Evolutionary conservation across 345 rosid species (phyloP), one percentile per base, ranked within the genome.

Genomic region (Cochlearia excelsa): DNA sequence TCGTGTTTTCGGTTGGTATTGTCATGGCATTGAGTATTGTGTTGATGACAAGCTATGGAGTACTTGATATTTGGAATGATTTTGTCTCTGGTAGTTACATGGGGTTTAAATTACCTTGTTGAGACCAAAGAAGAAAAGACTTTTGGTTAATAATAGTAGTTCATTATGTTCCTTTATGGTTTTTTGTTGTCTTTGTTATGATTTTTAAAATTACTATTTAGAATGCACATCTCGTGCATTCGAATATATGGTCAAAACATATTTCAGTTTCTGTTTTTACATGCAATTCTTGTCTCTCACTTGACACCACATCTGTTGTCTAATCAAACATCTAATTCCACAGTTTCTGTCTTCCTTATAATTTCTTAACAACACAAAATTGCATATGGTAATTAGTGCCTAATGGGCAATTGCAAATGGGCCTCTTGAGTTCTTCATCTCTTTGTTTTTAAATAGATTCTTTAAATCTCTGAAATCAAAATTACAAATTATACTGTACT

Each of bases 21-120:
- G 98, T 84, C 26, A 87, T 87, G 98, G 91, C 85, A 27, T 61
- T 85, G 75, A 85, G 97, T 31, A 73, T 89, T 2, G 72, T 86
- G 61, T 62, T 91, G 59, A 80, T 86, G 51, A 88, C 95, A 67
- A 80, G 88, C 60, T 88, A 78, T 56, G 88, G 89, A 57, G 84
- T 82, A 51, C 65, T 84, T 33, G 70, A 91, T 38, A 74, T 78
- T 28, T 91, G 85, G 96, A 79, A 76, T 26, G 82, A 88, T 51
- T 84, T 59, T 41, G 38, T 31, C 29, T 78, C 82, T 26, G 96
- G 96, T 61, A 57, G 65, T 33, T 73, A 80, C 30, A 88, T 84
- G 96, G 87, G 96, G 30, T 91, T 87, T 69, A 87, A 79, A 60
- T 54, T 69, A 28, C 90, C 88, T 29, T 85, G 96, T 65, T 83